Evolutionary conservation across 208 protist genomes (phyloP).

Genomic region (Leishmania tropica): DNA sequence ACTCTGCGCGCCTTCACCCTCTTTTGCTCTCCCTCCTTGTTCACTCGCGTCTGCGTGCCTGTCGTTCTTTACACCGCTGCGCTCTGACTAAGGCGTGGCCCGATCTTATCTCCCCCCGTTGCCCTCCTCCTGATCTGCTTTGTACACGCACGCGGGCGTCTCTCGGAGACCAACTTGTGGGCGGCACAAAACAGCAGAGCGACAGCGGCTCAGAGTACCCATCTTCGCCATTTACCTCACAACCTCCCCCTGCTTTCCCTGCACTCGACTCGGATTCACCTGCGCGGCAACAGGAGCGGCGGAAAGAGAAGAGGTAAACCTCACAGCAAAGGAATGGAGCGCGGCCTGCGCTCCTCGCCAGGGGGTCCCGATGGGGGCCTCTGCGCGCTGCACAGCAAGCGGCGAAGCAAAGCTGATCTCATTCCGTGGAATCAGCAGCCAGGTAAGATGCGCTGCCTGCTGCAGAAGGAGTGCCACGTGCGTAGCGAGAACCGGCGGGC

Average conservation of each 20-base stretch:
- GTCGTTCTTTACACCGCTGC: neutral
- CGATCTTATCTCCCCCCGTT: neutral
- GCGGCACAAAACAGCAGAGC: neutral
- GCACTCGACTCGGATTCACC: neutral
- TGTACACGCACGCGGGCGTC: neutral
- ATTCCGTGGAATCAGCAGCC: slow-evolving; percentile 60
- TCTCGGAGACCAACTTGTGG: neutral
- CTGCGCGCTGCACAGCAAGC: slow-evolving; percentile 69
- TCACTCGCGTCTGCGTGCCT: neutral
- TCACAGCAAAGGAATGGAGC: slow-evolving; percentile 12
- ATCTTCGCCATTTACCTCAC: neutral
- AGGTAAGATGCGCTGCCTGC: slow-evolving; percentile 64
- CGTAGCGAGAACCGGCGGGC: slow-evolving; percentile 20
- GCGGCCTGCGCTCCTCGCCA: slow-evolving; percentile 24
- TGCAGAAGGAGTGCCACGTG: slow-evolving; percentile 65
- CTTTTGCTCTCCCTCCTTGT: neutral
- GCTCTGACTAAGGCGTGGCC: neutral
- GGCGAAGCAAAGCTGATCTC: slow-evolving; percentile 59
- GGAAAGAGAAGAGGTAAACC: neutral
- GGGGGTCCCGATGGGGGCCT: slow-evolving; percentile 54
- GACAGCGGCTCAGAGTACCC: too few species aligned
- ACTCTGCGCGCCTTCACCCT: neutral
- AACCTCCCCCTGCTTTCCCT: neutral
- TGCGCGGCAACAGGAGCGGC: neutral
- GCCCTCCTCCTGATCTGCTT: neutral